These are phyloP conservation scores for Emergomyces pasteurianus DNA, from an alignment of 2,329 filamentous ascomycete species.

Conservation along the genomic window DNA sequence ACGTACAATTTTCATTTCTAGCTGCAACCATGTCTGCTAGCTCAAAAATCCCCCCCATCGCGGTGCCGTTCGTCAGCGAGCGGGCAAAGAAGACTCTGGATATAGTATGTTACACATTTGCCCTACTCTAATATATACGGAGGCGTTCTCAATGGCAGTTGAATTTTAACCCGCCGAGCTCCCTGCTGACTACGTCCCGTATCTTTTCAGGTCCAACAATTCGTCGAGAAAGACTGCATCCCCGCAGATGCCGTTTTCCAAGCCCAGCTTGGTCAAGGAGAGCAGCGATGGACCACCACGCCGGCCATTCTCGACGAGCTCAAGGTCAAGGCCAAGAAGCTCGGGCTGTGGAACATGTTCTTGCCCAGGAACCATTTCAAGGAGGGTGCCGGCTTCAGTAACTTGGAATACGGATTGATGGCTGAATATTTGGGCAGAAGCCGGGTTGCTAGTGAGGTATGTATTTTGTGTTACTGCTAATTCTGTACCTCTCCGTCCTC, in stretches of 20 bases:
- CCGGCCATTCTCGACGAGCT: slow-evolving; percentile 77
- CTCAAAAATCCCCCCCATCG: slow-evolving; percentile 46
- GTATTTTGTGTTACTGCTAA: background rate
- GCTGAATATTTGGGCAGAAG: slow-evolving; percentile 90
- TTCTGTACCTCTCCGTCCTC: background rate
- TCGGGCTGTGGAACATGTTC: slow-evolving; percentile 98
- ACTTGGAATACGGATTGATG: slow-evolving; percentile 96
- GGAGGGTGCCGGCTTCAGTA: slow-evolving; percentile 86
- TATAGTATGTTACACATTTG: slow-evolving; percentile 39
- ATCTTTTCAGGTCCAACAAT: slow-evolving; percentile 61
- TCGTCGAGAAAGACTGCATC: slow-evolving; percentile 92
- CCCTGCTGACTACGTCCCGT: background rate
- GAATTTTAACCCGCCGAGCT: background rate
- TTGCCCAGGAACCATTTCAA: slow-evolving; percentile 89
- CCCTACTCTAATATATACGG: background rate
- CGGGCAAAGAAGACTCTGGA: slow-evolving; percentile 74
- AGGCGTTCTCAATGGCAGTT: slow-evolving; percentile 2
- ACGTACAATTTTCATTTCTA: background rate
- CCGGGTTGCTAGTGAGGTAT: slow-evolving; percentile 59
- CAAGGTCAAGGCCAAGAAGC: slow-evolving; percentile 67
- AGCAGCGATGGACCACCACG: slow-evolving; percentile 66
- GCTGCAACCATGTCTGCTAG: slow-evolving; percentile 37
- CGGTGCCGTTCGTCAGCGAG: slow-evolving; percentile 61
- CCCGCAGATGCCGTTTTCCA: slow-evolving; percentile 70
- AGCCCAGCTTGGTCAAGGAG: slow-evolving; percentile 66